Conservation (phyloP, 306 rosid genomes). For the Sicyos edulis region DNA sequence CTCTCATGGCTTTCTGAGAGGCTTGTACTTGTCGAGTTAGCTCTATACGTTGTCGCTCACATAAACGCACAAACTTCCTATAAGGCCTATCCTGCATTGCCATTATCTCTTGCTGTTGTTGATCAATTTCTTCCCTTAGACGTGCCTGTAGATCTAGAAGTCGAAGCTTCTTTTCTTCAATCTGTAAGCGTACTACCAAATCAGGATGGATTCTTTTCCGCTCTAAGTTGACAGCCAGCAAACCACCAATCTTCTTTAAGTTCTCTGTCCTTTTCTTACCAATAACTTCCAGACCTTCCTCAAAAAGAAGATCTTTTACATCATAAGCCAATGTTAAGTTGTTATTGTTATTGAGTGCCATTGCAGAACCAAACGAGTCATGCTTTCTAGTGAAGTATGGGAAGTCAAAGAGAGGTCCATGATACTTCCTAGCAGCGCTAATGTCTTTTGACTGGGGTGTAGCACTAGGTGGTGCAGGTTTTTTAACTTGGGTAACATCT, state of each 20-base stretch:
- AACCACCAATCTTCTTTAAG: constrained; percentile 80
- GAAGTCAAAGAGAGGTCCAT: constrained; percentile 97
- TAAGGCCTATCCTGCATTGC: constrained; percentile 97
- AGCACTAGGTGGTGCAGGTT: constrained; percentile 51
- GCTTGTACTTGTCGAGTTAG: constrained; percentile 88
- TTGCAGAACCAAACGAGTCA: constrained; percentile 80
- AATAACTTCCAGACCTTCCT: constrained; percentile 80
- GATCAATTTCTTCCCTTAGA: constrained; percentile 89
- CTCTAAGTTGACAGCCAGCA: constrained; percentile 82
- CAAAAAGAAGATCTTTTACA: constrained; percentile 82
- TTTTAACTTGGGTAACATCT: constrained; percentile 52
- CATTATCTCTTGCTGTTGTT: constrained; percentile 97
- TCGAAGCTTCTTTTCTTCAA: constrained; percentile 90
- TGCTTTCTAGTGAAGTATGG: constrained; percentile 90
- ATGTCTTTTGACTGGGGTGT: constrained; percentile 59
- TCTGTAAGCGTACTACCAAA: constrained; percentile 82
- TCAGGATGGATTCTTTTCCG: constrained; percentile 94
- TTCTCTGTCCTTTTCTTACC: constrained; percentile 64
- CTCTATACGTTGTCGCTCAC: constrained; percentile 95
- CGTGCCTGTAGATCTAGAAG: constrained; percentile 85
- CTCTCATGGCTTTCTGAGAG: constrained; percentile 76
- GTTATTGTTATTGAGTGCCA: constrained; percentile 55
- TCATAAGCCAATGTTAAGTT: constrained; percentile 76
- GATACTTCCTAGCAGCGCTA: constrained; percentile 64
- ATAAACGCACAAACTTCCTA: constrained; percentile 80